Conservation (phyloP, 108 stramenopile species). For the Cyclotella choctawhatcheeana region DNA sequence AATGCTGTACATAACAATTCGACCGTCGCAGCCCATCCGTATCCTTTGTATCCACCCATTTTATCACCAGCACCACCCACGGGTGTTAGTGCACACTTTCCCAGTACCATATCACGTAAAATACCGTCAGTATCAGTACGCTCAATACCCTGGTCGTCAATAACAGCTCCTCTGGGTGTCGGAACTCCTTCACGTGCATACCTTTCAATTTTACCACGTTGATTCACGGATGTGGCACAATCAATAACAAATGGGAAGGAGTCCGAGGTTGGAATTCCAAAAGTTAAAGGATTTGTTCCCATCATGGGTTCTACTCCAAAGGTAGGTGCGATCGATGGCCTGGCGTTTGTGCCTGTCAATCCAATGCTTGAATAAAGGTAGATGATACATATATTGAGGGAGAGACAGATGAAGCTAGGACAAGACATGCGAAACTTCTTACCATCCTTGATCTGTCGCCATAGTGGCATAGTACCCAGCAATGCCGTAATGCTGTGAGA, state of each 20-base stretch:
- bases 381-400: not conserved
- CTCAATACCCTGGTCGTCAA: conserved; percentile 66
- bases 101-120: conserved; percentile 65
- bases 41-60: conserved; percentile 77
- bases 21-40: conserved; percentile 72
- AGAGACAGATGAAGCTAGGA: too few relatives aligned
- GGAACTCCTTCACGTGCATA: conserved; percentile 61
- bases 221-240: conserved; percentile 69
- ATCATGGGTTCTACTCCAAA: conserved; percentile 73
- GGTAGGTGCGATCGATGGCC: conserved; percentile 71
- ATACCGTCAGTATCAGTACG: conserved; percentile 73
- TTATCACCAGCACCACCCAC: conserved; percentile 70
- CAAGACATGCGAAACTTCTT: too few relatives aligned
- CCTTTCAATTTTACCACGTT: conserved; percentile 73
- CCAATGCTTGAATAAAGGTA: conserved; percentile 41
- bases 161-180: conserved; percentile 63
- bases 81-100: conserved; percentile 71
- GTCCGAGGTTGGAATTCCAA: conserved; percentile 64
- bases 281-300: conserved; percentile 55
- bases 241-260: conserved; percentile 69
- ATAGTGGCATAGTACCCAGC: conserved; percentile 72
- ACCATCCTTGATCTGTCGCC: conserved; percentile 67
- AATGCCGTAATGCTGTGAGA: conserved; percentile 19
- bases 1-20: conserved; percentile 68
- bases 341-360: conserved; percentile 68